Evolutionary conservation across 306 rosid genomes (phyloP).

Genomic region (barrel medic (Medicago truncatula)): DNA sequence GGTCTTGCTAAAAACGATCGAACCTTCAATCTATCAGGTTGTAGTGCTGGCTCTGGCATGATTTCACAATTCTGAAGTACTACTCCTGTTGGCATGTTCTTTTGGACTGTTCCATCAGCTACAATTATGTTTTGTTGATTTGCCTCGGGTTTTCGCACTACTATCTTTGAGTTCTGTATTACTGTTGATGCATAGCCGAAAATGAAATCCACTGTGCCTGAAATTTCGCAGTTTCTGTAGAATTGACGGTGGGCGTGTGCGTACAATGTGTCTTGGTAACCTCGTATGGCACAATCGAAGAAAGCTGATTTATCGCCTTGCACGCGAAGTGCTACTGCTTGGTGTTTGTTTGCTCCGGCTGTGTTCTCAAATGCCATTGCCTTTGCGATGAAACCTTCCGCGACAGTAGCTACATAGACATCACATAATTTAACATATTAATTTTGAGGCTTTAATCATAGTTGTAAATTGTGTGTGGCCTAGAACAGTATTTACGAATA

Average conservation of each 20-base stretch:
- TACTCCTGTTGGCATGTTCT: slow-evolving; percentile 46
- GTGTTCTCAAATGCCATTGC: slow-evolving; percentile 71
- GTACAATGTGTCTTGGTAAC: slow-evolving; percentile 74
- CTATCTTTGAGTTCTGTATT: slow-evolving; percentile 63
- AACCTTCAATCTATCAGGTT: slow-evolving; percentile 41
- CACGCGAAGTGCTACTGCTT: slow-evolving; percentile 80
- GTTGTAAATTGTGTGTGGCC: background rate
- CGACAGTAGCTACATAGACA: slow-evolving; percentile 41
- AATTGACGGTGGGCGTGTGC: slow-evolving; percentile 66
- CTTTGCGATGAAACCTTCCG: slow-evolving; percentile 56
- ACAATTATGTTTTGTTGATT: slow-evolving; percentile 58
- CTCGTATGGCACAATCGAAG: slow-evolving; percentile 66
- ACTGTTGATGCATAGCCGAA: slow-evolving; percentile 59
- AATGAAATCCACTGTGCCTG: slow-evolving; percentile 80
- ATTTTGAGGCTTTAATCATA: background rate
- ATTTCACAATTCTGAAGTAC: slow-evolving; percentile 75
- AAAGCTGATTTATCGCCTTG: slow-evolving; percentile 59
- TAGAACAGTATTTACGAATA: too few relatives aligned
- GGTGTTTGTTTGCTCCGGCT: slow-evolving; percentile 70
- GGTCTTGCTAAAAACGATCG: slow-evolving; percentile 73
- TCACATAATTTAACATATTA: background rate
- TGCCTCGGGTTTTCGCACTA: slow-evolving; percentile 57
- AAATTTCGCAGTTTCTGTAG: slow-evolving; percentile 77
- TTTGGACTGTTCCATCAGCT: slow-evolving; percentile 55
- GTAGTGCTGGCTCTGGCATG: slow-evolving; percentile 46